A percentile compares a stretch with the other conserved stretches of the same genome.
Conservation (phyloP, 2,329 filamentous ascomycete genomes). For the Alternaria triticimaculans region DNA sequence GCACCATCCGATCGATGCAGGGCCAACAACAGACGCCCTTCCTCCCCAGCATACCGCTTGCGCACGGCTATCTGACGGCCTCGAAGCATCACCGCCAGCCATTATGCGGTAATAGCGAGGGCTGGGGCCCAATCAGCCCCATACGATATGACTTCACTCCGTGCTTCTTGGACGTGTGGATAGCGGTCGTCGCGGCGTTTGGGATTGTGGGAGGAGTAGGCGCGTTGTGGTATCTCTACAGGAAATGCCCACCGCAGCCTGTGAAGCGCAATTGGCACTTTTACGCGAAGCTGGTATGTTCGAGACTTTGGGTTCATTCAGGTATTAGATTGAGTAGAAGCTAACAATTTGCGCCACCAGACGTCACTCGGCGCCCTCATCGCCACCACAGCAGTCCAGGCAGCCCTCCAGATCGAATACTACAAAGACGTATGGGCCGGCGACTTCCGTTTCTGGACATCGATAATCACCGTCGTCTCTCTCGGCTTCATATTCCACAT, state of each 20-base stretch:
- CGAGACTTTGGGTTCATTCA: not conserved
- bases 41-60: conserved; percentile 33
- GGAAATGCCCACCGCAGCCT: conserved; percentile 69
- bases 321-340: not conserved
- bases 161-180: conserved; percentile 94
- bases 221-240: conserved; percentile 80
- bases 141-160: conserved; percentile 93
- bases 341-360: conserved; percentile 47
- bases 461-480: conserved; percentile 73
- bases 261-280: conserved; percentile 90
- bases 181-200: conserved; percentile 77
- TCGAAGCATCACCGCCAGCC: conserved; percentile 63
- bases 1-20: conserved; percentile 44
- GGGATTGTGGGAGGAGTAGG: conserved; percentile 78
- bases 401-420: conserved; percentile 75
- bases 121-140: conserved; percentile 92
- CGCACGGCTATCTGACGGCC: conserved; percentile 62
- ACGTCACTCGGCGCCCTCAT: conserved; percentile 71
- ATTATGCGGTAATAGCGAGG: conserved; percentile 86
- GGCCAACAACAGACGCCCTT: conserved; percentile 47
- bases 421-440: conserved; percentile 74
- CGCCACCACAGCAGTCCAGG: conserved; percentile 72
- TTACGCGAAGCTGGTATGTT: conserved; percentile 81
- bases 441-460: conserved; percentile 88
- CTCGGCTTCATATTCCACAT: conserved; percentile 76